Base-by-base conservation (phyloP, 345 rosid genomes). In the Citrus sp. region DNA sequence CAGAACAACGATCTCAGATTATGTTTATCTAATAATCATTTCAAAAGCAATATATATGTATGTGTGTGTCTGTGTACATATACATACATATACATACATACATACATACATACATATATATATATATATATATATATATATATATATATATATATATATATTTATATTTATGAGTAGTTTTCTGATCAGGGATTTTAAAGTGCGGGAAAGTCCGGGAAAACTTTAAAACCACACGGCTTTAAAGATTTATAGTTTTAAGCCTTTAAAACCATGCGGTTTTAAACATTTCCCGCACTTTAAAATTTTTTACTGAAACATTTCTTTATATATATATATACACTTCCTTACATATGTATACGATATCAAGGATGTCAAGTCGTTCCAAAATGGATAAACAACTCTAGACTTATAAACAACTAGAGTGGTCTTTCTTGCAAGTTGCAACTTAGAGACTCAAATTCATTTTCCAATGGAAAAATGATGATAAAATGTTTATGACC, bases 351-450 rank as follows among this genome's bases (percentile, higher is more conserved):
- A 6, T 67, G 28, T 22, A 51, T 4, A 38, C 9, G 69, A 69
- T 64, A 75, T 14, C n/a, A 27, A 75, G 12, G 54, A 42, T 14
- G 32, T 37, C 78, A 76, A 67, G 76, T 79, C 24, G 81, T 63
- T 37, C 27, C 35, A 6, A 25, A 56, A 40, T 32, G 58, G 78
- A 67, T 25, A 28, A 63, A 14, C 66, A 2, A 25, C 25, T 58
- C 32, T 13, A 58, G 24, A 34, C 19, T 7, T 65, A 32, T 7
- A 32, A 66, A 27, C 8, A 51, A 5, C 2, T 6, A 37, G 34
- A 75, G 27, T 18, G 38, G 40, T 7, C 64, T 55, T 18, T 38
- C 64, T 38, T 55, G 73, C 83, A 76, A 76, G 30, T 80, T 76
- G 77, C 76, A 18, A 38, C 34, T 70, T 21, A 35, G n/a, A 5